Conservation (phyloP, 768 basidiomycete species). For the Mycena rosella region DNA sequence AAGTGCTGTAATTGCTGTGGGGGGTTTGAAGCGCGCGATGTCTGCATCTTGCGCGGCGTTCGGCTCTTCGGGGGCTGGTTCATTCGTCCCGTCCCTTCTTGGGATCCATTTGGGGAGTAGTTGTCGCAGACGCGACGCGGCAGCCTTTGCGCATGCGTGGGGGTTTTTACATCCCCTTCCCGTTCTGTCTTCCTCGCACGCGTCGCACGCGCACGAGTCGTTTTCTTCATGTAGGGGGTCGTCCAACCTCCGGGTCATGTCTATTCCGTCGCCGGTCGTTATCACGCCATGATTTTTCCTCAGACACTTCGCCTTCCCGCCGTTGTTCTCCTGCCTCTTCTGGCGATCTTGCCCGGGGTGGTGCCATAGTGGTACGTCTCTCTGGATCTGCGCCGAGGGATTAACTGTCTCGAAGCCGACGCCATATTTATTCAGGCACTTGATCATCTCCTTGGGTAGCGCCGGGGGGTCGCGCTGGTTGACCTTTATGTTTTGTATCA, state of each 20-base stretch:
- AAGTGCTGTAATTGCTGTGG: background rate
- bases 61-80: background rate
- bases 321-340: background rate
- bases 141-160: background rate
- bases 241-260: background rate
- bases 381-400: background rate
- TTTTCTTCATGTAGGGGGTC: too few species aligned
- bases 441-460: background rate
- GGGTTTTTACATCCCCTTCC: background rate
- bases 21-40: background rate
- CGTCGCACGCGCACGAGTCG: background rate
- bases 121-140: background rate
- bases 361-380: background rate
- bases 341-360: background rate
- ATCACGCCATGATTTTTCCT: background rate
- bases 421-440: background rate
- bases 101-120: background rate
- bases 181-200: background rate
- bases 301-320: background rate
- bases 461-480: background rate
- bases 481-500: background rate
- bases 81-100: background rate
- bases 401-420: background rate
- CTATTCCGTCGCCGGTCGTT: background rate
- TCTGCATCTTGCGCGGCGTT: background rate